A percentile compares a stretch with the other conserved stretches of the same genome.
Evolutionary conservation across 768 basidiomycete species (phyloP).

Genomic region (Macrocybe gigantea): DNA sequence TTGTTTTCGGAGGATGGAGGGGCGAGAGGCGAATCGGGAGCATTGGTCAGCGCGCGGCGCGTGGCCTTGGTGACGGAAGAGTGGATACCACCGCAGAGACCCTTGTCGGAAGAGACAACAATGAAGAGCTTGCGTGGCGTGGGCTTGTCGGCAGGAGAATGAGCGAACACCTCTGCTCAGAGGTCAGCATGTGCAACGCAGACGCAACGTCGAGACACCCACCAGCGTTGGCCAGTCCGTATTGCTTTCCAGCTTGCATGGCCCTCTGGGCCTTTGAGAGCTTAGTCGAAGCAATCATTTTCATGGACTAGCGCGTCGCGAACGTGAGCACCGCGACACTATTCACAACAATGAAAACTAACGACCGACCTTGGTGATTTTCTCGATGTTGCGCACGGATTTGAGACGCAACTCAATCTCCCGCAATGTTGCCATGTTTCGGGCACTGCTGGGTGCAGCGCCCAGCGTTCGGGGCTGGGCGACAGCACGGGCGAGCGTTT

Average conservation of each 20-base stretch:
- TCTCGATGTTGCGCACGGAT: constrained; percentile 97
- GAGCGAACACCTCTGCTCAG: constrained; percentile 77
- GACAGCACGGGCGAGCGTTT: constrained; percentile 33
- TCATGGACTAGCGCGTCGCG: constrained; percentile 69
- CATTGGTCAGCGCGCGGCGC: constrained; percentile 60
- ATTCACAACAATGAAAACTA: constrained; percentile 7
- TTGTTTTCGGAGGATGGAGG: constrained; percentile 26
- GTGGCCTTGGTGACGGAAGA: constrained; percentile 92
- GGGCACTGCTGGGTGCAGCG: constrained; percentile 47
- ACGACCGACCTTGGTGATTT: constrained; percentile 89
- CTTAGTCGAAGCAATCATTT: constrained; percentile 99
- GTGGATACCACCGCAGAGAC: constrained; percentile 99
- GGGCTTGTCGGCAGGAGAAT: constrained; percentile 63
- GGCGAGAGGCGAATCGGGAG: constrained; percentile 43
- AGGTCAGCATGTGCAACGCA: constrained; percentile 2
- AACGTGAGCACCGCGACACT: neutral
- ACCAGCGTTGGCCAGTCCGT: constrained; percentile 91
- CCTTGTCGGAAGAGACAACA: constrained; percentile 96
- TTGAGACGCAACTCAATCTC: constrained; percentile 96
- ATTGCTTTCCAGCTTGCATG: constrained; percentile 86
- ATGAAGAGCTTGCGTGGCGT: constrained; percentile 83
- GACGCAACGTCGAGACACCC: constrained; percentile 18
- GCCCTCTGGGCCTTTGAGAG: constrained; percentile 93
- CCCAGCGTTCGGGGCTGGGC: constrained; percentile 27
- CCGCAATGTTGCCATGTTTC: constrained; percentile 95